A percentile compares a stretch with the other conserved stretches of the same genome.
These are phyloP conservation scores for Vigna radiata DNA, from an alignment of 306 rosid species.

Conservation along the genomic window DNA sequence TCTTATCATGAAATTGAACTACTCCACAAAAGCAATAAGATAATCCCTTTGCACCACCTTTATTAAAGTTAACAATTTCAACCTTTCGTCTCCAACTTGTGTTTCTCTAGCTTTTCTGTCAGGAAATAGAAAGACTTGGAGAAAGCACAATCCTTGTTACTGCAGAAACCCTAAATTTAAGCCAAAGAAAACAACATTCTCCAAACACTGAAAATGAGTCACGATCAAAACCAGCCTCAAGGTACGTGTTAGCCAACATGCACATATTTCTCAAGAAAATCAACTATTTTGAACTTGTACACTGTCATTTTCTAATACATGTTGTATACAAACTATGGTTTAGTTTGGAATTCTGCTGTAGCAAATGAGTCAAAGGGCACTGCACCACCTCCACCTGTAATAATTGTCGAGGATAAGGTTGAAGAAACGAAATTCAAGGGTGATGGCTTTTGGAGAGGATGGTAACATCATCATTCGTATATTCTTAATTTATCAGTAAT, in stretches of 20 bases:
- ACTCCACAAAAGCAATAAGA: not conserved
- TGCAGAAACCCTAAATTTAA: too few species aligned
- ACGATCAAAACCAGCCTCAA: constrained; percentile 9
- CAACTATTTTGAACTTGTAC: not conserved
- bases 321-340: too few species aligned
- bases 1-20: not conserved
- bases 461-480: constrained; percentile 17
- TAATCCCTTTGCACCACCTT: not conserved
- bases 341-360: constrained; percentile 7
- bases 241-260: not conserved
- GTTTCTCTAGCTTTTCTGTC: not conserved
- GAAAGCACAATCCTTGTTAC: too few species aligned
- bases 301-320: not conserved
- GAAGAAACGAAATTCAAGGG: constrained; percentile 49
- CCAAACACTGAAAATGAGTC: not conserved
- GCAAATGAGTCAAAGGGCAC: constrained; percentile 42
- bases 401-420: not conserved
- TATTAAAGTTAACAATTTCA: not conserved
- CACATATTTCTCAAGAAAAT: not conserved
- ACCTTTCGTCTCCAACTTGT: not conserved
- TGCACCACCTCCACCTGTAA: constrained; percentile 27
- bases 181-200: too few species aligned
- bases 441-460: constrained; percentile 60
- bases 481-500: not conserved
- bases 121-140: too few species aligned